These are phyloP conservation scores for Chlamydomonas asymmetrica DNA, from an alignment of 139 green algal species.

Conservation along the genomic window DNA sequence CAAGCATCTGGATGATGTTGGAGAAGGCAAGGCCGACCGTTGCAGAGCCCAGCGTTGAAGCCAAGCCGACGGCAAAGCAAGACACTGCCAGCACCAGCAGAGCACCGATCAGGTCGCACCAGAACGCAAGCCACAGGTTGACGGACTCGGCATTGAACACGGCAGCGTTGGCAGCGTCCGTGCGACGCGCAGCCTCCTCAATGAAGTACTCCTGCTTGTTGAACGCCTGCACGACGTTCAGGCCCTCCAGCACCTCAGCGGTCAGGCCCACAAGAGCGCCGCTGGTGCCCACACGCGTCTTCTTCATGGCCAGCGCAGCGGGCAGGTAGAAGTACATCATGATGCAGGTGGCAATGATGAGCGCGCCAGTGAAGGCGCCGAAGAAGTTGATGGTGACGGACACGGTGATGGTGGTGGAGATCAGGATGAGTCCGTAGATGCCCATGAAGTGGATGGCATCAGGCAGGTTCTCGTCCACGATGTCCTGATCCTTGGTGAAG, in stretches of 20 bases:
- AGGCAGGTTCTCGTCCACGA: constrained; percentile 61
- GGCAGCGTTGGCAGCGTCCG: constrained; percentile 23
- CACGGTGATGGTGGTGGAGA: constrained; percentile 64
- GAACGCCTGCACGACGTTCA: constrained; percentile 56
- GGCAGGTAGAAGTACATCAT: constrained; percentile 63
- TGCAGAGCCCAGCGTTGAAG: constrained; percentile 43
- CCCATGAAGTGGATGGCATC: constrained; percentile 58
- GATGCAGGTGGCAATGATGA: constrained; percentile 51
- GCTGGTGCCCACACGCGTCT: constrained; percentile 39
- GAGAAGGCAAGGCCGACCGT: constrained; percentile 65
- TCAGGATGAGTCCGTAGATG: constrained; percentile 66
- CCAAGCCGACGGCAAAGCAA: constrained; percentile 53
- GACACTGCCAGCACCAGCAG: constrained; percentile 57
- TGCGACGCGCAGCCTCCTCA: constrained; percentile 39
- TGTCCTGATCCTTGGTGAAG: constrained; percentile 70
- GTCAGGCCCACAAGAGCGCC: constrained; percentile 58
- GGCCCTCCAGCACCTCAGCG: constrained; percentile 62
- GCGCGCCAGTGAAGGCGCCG: constrained; percentile 45
- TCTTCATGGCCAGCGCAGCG: constrained; percentile 62
- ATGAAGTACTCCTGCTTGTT: constrained; percentile 41
- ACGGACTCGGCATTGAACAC: constrained; percentile 59
- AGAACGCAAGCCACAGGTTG: constrained; percentile 70
- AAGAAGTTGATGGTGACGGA: constrained; percentile 63
- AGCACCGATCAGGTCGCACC: constrained; percentile 67
- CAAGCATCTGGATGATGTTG: constrained; percentile 61